These are phyloP conservation scores for Cucumis sativus DNA, from an alignment of 306 rosid genomes.

Conservation along the genomic window Cucumber_9930_V3 NC_026655.2:25998001-25998500, in stretches of 20 bases:
- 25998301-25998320: conserved; percentile 23
- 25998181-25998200: conserved; percentile 34
- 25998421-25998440: conserved; percentile 41
- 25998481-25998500: conserved; percentile 58
- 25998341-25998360: conserved; percentile 35
- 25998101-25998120: conserved; percentile 15
- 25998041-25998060: conserved; percentile 33
- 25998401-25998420: conserved; percentile 62
- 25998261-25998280: conserved; percentile 31
- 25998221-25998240: conserved; percentile 52
- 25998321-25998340: conserved; percentile 28
- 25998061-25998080: conserved; percentile 12
- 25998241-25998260: conserved; percentile 56
- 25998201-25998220: conserved; percentile 31
- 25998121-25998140: conserved; percentile 21
- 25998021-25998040: conserved; percentile 58
- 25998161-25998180: conserved; percentile 15
- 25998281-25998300: conserved; percentile 28
- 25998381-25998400: conserved; percentile 33
- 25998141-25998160: conserved; percentile 13
- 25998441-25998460: conserved; percentile 57
- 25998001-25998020: conserved; percentile 32
- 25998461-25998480: conserved; percentile 54
- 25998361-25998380: conserved; percentile 21
- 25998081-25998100: conserved; percentile 14